Conservation (phyloP, 352 stramenopile species). For the Phytophthora citricola region DNA sequence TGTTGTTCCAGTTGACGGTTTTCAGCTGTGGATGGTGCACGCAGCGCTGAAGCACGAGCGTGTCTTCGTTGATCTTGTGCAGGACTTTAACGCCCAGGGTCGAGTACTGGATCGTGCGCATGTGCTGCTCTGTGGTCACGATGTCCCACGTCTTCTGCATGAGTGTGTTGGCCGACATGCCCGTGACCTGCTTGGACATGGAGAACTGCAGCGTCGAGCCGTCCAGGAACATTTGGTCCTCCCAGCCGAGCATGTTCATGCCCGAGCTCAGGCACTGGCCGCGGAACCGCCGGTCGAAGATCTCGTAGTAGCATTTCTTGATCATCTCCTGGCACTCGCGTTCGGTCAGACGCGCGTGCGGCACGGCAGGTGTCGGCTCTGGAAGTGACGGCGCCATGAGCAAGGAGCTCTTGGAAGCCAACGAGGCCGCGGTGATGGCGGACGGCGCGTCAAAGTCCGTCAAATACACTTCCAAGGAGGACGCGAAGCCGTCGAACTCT, state of each 20-base stretch:
- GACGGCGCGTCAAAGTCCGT: conserved; percentile 36
- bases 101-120: conserved; percentile 60
- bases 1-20: conserved; percentile 57
- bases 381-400: conserved; percentile 26
- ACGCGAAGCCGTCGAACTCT: conserved; percentile 49
- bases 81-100: conserved; percentile 55
- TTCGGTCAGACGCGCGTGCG: conserved; percentile 32
- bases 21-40: conserved; percentile 59
- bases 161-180: conserved; percentile 39
- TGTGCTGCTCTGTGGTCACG: conserved; percentile 56
- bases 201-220: conserved; percentile 55
- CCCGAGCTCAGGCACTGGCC: conserved; percentile 50
- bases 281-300: conserved; percentile 47
- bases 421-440: conserved; percentile 17
- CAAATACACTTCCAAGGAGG: conserved; percentile 46
- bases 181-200: conserved; percentile 42
- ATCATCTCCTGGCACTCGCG: conserved; percentile 52
- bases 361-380: neutral
- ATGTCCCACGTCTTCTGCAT: conserved; percentile 63
- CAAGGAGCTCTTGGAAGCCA: conserved; percentile 27
- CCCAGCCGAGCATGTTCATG: conserved; percentile 53
- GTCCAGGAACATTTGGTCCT: conserved; percentile 61
- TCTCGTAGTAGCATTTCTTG: conserved; percentile 58
- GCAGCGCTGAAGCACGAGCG: conserved; percentile 49
- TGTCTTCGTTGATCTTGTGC: conserved; percentile 60